Conservation (phyloP, 352 stramenopile species). For the Nothophytophthora sp. region DNA sequence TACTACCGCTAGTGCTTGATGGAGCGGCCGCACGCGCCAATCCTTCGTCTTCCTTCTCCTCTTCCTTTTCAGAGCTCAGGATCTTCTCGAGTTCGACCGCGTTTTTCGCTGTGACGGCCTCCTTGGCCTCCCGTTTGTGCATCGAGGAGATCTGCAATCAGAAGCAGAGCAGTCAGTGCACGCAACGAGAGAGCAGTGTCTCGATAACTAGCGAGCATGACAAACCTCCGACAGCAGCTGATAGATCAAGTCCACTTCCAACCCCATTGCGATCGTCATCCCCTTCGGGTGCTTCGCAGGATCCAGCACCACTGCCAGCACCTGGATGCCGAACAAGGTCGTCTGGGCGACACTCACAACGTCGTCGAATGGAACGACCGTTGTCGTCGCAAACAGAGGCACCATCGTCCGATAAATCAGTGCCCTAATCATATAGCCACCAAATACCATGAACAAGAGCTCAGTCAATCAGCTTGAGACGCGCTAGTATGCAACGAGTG, state of each 20-base stretch:
- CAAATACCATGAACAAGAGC: no score
- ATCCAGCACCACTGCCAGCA: slow-evolving; percentile 54
- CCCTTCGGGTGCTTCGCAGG: slow-evolving; percentile 41
- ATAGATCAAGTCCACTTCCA: slow-evolving; percentile 77
- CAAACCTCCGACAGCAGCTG: slow-evolving; percentile 75
- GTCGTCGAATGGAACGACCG: slow-evolving; percentile 60
- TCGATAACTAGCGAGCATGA: no score
- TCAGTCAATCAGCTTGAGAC: no score
- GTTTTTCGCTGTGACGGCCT: slow-evolving; percentile 30
- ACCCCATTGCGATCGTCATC: slow-evolving; percentile 71
- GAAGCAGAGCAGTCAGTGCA: neutral
- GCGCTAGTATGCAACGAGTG: neutral
- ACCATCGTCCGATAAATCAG: slow-evolving; percentile 81
- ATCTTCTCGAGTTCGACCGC: slow-evolving; percentile 49
- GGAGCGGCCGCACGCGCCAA: neutral
- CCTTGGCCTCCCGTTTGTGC: slow-evolving; percentile 41
- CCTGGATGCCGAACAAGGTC: slow-evolving; percentile 66
- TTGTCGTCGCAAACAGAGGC: slow-evolving; percentile 70
- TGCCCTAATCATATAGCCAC: no score
- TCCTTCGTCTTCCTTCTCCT: slow-evolving; percentile 50
- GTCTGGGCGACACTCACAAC: slow-evolving; percentile 54
- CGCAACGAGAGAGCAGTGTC: neutral
- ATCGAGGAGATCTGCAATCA: slow-evolving; percentile 47
- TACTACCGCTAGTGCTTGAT: slow-evolving; percentile 3
- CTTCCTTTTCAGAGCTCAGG: slow-evolving; percentile 58